These are phyloP conservation scores for Otatea glauca DNA, from an alignment of 176 grass and related monocot species.

Conservation along the genomic window DNA sequence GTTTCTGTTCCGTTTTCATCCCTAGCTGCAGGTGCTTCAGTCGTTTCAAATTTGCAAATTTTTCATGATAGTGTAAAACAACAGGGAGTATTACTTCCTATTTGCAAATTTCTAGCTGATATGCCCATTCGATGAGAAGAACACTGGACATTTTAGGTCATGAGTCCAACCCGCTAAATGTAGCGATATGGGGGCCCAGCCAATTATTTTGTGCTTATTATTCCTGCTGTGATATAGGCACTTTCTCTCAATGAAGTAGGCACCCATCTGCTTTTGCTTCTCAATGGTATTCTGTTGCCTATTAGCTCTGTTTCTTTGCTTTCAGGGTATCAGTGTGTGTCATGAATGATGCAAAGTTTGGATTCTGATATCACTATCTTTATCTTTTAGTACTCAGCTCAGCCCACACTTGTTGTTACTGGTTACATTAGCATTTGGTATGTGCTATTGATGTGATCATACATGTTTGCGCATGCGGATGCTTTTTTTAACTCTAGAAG, in stretches of 20 bases:
- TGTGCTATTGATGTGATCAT: conserved; percentile 22
- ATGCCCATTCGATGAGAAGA: background rate
- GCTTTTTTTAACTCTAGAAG: background rate
- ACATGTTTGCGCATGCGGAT: background rate
- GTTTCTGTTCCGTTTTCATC: too few species aligned
- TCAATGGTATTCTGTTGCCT: background rate
- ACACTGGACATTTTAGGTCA: background rate
- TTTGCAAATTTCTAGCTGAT: background rate
- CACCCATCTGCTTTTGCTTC: background rate
- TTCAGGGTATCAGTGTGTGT: background rate
- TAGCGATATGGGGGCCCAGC: background rate
- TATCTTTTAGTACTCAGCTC: conserved; percentile 25
- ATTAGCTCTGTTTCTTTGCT: background rate
- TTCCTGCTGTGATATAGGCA: conserved; percentile 5
- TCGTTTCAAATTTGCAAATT: conserved; percentile 4
- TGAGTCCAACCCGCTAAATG: background rate
- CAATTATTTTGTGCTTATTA: background rate
- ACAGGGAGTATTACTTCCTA: background rate
- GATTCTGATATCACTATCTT: background rate
- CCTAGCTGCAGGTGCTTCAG: background rate
- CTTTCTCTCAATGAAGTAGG: conserved; percentile 1
- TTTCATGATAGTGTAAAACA: background rate
- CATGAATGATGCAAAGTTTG: background rate
- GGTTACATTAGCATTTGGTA: background rate
- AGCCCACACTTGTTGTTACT: background rate